Evolutionary conservation across 108 stramenopile species (phyloP).

Genomic region (Seminavis robusta): DNA sequence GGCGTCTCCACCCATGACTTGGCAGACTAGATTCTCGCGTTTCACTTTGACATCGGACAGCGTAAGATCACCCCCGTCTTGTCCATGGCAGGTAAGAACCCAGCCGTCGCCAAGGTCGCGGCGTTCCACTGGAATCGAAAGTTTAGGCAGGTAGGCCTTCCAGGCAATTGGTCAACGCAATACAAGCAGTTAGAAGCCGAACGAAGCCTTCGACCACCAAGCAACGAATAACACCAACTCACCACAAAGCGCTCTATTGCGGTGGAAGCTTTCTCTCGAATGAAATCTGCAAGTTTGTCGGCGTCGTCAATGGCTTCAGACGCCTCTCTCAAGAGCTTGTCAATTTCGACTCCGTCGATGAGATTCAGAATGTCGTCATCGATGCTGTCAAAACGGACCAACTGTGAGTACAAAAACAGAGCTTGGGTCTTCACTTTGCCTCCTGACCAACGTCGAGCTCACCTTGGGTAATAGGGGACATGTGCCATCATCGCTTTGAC

Average conservation of each 20-base stretch:
- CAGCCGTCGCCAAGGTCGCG: conserved; percentile 80
- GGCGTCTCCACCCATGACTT: conserved; percentile 68
- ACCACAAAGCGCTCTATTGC: conserved; percentile 79
- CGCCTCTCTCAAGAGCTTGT: conserved; percentile 67
- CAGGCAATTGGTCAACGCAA: neutral
- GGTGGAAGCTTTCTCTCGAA: conserved; percentile 66
- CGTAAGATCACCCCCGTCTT: conserved; percentile 73
- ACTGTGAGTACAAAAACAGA: neutral
- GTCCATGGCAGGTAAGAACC: conserved; percentile 78
- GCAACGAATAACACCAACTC: conserved; percentile 11
- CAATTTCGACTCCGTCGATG: conserved; percentile 79
- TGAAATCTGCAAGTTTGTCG: conserved; percentile 50
- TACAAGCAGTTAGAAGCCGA: neutral
- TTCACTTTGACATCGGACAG: conserved; percentile 73
- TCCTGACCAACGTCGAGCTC: conserved; percentile 18
- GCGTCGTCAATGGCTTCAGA: conserved; percentile 64
- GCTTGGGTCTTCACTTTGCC: neutral
- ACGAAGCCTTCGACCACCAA: neutral
- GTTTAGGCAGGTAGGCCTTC: conserved; percentile 79
- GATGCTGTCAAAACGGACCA: conserved; percentile 38
- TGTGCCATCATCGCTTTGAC: conserved; percentile 71
- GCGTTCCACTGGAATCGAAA: conserved; percentile 85
- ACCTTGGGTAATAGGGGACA: conserved; percentile 83
- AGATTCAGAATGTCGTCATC: conserved; percentile 85
- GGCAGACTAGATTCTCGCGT: conserved; percentile 69